Evolutionary conservation across 208 protist genomes (phyloP).

Genomic region (Entamoeba moshkovskii): DNA sequence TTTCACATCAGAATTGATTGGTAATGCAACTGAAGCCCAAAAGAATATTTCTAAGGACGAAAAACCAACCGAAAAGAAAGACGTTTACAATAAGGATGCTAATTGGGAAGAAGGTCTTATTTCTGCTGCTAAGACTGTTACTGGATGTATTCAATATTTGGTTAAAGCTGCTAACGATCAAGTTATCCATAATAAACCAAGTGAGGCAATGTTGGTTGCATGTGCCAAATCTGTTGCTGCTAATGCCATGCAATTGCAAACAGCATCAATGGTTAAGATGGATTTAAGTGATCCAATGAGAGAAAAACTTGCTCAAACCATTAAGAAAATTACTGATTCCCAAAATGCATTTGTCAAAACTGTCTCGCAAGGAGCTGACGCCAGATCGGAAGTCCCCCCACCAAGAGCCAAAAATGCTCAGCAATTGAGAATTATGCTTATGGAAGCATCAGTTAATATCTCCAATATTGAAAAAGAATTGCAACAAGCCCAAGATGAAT

Average conservation of each 20-base stretch:
- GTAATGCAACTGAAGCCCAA: neutral
- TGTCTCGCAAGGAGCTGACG: neutral
- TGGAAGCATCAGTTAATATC: neutral
- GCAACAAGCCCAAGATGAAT: neutral
- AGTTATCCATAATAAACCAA: neutral
- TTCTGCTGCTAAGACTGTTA: neutral
- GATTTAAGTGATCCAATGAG: neutral
- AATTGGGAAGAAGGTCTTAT: conserved; percentile 2
- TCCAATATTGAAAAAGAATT: neutral
- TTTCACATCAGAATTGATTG: neutral
- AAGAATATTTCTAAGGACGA: neutral
- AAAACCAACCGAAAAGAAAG: neutral
- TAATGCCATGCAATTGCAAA: neutral
- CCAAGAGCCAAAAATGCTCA: neutral
- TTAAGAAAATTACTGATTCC: neutral
- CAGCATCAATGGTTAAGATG: neutral
- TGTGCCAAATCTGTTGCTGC: neutral
- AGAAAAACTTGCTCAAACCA: neutral
- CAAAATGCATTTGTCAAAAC: neutral
- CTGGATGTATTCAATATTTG: neutral
- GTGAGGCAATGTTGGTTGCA: neutral
- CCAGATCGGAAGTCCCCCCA: neutral
- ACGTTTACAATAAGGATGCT: neutral
- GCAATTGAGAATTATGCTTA: neutral
- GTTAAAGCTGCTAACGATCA: neutral